These are phyloP conservation scores for Astrothelium subdiscretum DNA, from an alignment of 495 filamentous ascomycete genomes.

Conservation along the genomic window DNA sequence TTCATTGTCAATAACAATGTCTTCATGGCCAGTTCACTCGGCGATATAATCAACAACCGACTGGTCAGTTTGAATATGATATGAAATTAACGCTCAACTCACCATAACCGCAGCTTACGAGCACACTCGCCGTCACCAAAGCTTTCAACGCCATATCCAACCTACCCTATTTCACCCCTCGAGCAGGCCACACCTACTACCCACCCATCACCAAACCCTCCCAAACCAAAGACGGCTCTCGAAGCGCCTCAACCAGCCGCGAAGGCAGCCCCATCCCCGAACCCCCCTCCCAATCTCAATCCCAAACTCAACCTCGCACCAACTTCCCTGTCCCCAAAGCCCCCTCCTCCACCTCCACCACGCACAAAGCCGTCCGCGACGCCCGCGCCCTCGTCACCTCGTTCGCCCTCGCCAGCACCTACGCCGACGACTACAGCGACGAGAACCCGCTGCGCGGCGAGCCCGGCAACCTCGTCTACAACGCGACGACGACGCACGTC, in stretches of 20 bases:
- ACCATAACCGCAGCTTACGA: constrained; percentile 37
- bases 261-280: constrained; percentile 7
- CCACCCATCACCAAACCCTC: constrained; percentile 36
- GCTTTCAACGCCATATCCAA: constrained; percentile 50
- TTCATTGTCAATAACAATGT: constrained; percentile 77
- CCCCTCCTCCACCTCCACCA: background rate
- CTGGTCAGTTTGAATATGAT: constrained; percentile 43
- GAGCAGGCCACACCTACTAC: constrained; percentile 62
- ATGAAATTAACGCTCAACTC: constrained; percentile 4
- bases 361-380: constrained; percentile 4
- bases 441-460: constrained; percentile 78
- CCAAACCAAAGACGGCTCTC: constrained; percentile 6
- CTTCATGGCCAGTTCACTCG: constrained; percentile 77
- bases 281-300: constrained; percentile 4
- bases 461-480: constrained; percentile 75
- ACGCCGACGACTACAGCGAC: constrained; percentile 65
- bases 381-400: constrained; percentile 18
- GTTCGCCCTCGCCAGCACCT: constrained; percentile 15
- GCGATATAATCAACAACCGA: constrained; percentile 62
- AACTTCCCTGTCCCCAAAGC: background rate
- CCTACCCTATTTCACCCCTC: constrained; percentile 60
- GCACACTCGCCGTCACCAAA: constrained; percentile 52
- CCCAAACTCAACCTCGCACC: background rate
- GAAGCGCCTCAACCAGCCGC: constrained; percentile 32
- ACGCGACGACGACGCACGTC: constrained; percentile 30